Evolutionary conservation across 805 yeast genomes (phyloP).

Genomic region (Schizosaccharomyces pombe): ASM294v3 CU329670.1:193001-193500

Average conservation of each 20-base stretch:
- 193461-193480: too few species aligned
- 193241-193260: too few species aligned
- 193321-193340: neutral
- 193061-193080: neutral
- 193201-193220: neutral
- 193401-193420: too few species aligned
- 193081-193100: constrained; percentile 6
- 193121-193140: neutral
- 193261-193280: neutral
- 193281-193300: neutral
- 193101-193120: neutral
- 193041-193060: neutral
- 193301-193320: neutral
- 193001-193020: neutral
- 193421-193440: too few species aligned
- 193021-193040: neutral
- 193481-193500: too few species aligned
- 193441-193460: too few species aligned
- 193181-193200: neutral
- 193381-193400: neutral
- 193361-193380: neutral
- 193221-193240: neutral
- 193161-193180: neutral
- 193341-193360: neutral
- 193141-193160: neutral